Evolutionary conservation across 2,329 filamentous ascomycete species (phyloP).

Genomic region (Torrubiellomyces zombiae): DNA sequence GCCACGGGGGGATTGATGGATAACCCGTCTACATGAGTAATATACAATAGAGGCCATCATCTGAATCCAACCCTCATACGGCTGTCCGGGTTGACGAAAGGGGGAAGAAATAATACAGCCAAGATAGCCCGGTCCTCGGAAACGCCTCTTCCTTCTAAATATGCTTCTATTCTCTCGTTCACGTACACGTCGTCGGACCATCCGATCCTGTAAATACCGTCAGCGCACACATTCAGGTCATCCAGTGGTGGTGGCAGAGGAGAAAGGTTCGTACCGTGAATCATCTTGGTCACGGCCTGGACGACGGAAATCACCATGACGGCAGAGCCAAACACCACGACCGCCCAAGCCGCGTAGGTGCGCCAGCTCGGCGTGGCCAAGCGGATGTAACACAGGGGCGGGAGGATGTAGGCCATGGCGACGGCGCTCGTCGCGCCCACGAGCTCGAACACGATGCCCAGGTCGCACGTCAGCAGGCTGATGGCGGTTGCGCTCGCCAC

Average conservation of each 20-base stretch:
- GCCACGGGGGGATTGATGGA: no score
- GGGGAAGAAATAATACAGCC: no score
- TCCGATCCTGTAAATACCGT: conserved; percentile 6
- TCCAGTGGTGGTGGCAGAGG: no score
- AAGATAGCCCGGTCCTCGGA: no score
- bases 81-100: no score
- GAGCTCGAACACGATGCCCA: conserved; percentile 87
- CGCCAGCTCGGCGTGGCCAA: conserved; percentile 62
- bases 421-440: conserved; percentile 92
- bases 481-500: conserved; percentile 65
- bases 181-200: conserved; percentile 4
- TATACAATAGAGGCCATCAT: no score
- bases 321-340: conserved; percentile 60
- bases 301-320: conserved; percentile 73
- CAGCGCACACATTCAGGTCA: no score
- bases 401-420: conserved; percentile 85
- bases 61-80: no score
- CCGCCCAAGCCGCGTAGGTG: conserved; percentile 52
- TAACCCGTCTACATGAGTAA: no score
- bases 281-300: conserved; percentile 55
- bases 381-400: conserved; percentile 89
- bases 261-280: conserved; percentile 27
- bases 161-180: no score
- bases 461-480: conserved; percentile 75
- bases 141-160: no score